These are phyloP conservation scores for Trichoderma sp. DNA, from an alignment of 2,329 filamentous ascomycete genomes.

Conservation along the genomic window DNA sequence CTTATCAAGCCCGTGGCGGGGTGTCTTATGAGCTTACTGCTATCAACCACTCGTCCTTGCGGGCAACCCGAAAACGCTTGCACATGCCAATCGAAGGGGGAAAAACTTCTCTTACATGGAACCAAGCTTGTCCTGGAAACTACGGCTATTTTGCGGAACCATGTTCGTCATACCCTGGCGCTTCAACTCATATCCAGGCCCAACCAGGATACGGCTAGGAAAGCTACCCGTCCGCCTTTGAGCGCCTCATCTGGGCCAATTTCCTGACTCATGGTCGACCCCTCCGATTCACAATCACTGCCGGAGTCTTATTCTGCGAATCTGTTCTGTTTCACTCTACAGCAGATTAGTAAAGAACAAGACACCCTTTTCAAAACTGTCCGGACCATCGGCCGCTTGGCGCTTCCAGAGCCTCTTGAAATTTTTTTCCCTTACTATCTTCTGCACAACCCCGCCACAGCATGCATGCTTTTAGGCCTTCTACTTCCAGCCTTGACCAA, in stretches of 20 bases:
- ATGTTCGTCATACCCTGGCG: constrained; percentile 3
- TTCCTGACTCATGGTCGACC: background rate
- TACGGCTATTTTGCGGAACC: constrained; percentile 18
- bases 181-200: background rate
- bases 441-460: constrained; percentile 8
- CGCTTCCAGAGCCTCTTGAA: background rate
- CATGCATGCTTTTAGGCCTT: constrained; percentile 2
- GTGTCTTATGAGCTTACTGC: background rate
- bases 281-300: background rate
- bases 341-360: background rate
- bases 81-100: constrained; percentile 16
- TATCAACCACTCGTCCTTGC: background rate
- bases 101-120: background rate
- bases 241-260: background rate
- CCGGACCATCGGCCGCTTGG: background rate
- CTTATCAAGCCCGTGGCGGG: constrained; percentile 3
- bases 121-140: background rate
- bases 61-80: background rate
- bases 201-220: background rate
- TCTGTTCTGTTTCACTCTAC: background rate
- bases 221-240: background rate
- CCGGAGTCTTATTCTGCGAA: background rate
- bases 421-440: background rate
- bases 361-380: background rate
- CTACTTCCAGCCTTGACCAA: constrained; percentile 16